Evolutionary conservation across 2,329 filamentous ascomycete species (phyloP), one percentile per base, ranked within the genome.

Genomic region (Sclerotinia spermophila): DNA sequence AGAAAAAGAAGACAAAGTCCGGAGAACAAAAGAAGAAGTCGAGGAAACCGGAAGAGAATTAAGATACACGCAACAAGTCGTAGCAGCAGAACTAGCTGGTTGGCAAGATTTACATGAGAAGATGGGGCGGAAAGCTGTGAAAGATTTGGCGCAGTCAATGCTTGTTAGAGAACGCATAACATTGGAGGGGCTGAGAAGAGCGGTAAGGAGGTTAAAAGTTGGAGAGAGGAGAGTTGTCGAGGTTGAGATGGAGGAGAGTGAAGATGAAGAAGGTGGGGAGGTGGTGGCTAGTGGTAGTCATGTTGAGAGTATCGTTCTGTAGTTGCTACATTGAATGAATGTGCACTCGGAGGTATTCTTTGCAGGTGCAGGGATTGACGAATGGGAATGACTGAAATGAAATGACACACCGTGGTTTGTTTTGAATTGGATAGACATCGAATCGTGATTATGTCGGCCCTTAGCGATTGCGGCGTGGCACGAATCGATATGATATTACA

Each of bases 41-140:
- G 87, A 90, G 30, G 87, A 89, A 58, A 81, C 97, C n/a, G 90
- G 91, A 0, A 88, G 88, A 67, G 96, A 99, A 81, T 83, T 99
- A 69, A 84, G 93, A 65, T 97, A 96, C 80, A 97, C 94, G 62
- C 95, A 97, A 82, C 93, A 96, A 80, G 93, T 95, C 21, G 95
- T 98, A 35, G 95, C 96, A 10, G 86, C 89, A 2, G 96, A 99
- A 82, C 81, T 99, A 70, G 96, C 96, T 0, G 94, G 92, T 24
- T 99, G 96, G 93, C 94, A 97, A 78, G 93, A 96, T 55, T 88
- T 94, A 82, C 89, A 97, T 77, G 92, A 93, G 75, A 88, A 87
- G 77, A 89, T 92, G 82, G 94, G 92, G 1, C 84, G 89, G 72
- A 87, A 87, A 71, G 92, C 93, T 40, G 87, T 97, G 72, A 88